Evolutionary conservation across 1,284 basidiomycete genomes (phyloP).

Genomic region (Athelia sp.): DNA sequence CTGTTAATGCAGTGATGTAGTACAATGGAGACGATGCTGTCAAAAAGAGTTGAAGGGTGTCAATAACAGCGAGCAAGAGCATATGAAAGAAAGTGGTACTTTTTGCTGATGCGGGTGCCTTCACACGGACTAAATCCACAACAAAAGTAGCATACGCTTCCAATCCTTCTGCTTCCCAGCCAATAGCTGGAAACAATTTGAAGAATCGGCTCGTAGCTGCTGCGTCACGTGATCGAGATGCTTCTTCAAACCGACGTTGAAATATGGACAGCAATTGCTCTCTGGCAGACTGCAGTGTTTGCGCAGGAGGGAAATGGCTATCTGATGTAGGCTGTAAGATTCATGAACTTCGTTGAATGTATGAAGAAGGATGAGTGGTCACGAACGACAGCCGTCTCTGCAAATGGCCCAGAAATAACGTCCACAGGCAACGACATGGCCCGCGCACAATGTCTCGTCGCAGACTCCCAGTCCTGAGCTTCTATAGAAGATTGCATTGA

Average conservation of each 20-base stretch:
- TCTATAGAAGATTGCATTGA: constrained; percentile 78
- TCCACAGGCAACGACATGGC: constrained; percentile 81
- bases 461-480: constrained; percentile 91
- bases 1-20: constrained; percentile 83
- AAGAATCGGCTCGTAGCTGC: constrained; percentile 92
- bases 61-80: constrained; percentile 6
- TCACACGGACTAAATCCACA: constrained; percentile 80
- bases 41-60: constrained; percentile 10
- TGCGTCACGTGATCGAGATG: constrained; percentile 76
- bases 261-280: constrained; percentile 78
- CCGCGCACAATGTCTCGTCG: constrained; percentile 83
- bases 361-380: constrained; percentile 2
- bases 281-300: constrained; percentile 76
- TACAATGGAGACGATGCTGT: constrained; percentile 86
- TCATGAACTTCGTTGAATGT: constrained; percentile 8
- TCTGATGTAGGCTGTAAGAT: constrained; percentile 80
- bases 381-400: constrained; percentile 81
- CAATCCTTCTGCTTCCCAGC: constrained; percentile 89
- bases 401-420: constrained; percentile 82
- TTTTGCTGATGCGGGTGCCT: constrained; percentile 75
- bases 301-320: constrained; percentile 79
- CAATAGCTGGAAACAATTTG: constrained; percentile 93
- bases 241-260: constrained; percentile 71
- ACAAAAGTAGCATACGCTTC: constrained; percentile 93
- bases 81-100: constrained; percentile 36